Base-by-base conservation (phyloP, 1,284 basidiomycete species). In the Neotropicomus parvogracilis region DNA sequence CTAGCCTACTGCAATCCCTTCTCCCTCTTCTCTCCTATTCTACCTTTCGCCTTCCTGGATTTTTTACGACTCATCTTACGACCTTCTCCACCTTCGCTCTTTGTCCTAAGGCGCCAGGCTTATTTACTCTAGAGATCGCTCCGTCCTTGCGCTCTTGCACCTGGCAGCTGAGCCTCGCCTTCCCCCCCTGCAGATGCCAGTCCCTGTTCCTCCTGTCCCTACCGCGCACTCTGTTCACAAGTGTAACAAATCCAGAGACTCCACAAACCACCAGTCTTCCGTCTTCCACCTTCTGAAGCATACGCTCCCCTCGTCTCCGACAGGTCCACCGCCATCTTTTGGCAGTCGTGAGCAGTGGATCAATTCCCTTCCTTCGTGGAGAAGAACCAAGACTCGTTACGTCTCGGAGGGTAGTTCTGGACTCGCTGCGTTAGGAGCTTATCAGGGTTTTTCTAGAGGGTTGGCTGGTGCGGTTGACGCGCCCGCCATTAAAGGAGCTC, bases 401-500 rank as follows among this genome's bases (percentile, higher is more conserved):
- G 75, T 80, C 56, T 82, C 79, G 79, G 80, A 82, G 65, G 78
- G 81, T 62, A 75, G 77, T 54, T 59, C 48, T 27, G 53, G 52
- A 54, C 50, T 54, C 17, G 29, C 39, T 13, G 21, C 40, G 3
- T 26, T 44, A 14, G 45, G 40, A 34, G 38, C 13, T 43, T 60
- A 62, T 58, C 75, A 72, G 79, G 74, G 70, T 85, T 87, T 85
- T 85, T 62, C 66, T 54, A 67, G 69, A 70, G 85, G 85, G 86
- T 87, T 88, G 80, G 74, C 77, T 66, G 75, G 63, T 67, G 77
- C 79, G 77, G 74, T 63, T 59, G 73, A 85, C 85, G 83, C 80
- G 72, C 65, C 75, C 64, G 81, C 79, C 73, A 87, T 85, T 86
- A 87, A 88, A 86, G 85, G 85, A 80, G 64, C 75, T 70, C 81